These are phyloP conservation scores for Rhododendron simsii DNA, from an alignment of 148 eudicot genomes.

Conservation along the genomic window DNA sequence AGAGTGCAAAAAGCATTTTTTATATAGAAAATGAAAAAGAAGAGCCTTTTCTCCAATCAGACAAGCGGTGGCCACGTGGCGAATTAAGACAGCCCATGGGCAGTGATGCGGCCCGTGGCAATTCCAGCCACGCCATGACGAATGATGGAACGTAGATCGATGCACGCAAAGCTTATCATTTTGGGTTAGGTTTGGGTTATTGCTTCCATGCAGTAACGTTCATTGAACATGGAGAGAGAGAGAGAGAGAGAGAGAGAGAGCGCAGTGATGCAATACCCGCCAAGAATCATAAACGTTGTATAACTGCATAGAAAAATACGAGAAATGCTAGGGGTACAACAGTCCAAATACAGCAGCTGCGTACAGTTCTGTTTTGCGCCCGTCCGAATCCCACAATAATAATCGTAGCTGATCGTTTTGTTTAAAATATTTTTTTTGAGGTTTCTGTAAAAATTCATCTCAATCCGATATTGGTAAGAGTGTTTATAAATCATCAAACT, in stretches of 20 bases:
- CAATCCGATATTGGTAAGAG: no score
- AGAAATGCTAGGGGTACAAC: no score
- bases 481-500: no score
- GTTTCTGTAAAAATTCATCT: no score
- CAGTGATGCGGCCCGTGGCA: neutral
- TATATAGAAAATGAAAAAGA: neutral
- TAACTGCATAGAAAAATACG: no score
- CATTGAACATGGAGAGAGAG: neutral
- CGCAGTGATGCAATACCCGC: neutral
- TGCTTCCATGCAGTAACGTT: neutral
- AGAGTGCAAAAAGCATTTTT: neutral
- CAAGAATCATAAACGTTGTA: neutral
- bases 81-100: neutral
- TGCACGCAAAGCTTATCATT: neutral
- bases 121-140: neutral
- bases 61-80: neutral
- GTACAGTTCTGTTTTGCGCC: no score
- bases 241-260: neutral
- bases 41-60: neutral
- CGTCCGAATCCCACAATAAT: no score
- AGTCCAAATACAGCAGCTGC: no score
- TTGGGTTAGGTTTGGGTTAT: neutral
- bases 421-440: no score
- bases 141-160: neutral
- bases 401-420: no score